Evolutionary conservation across 2,329 filamentous ascomycete genomes (phyloP).

Genomic region (Aspergillus fijiensis): DNA sequence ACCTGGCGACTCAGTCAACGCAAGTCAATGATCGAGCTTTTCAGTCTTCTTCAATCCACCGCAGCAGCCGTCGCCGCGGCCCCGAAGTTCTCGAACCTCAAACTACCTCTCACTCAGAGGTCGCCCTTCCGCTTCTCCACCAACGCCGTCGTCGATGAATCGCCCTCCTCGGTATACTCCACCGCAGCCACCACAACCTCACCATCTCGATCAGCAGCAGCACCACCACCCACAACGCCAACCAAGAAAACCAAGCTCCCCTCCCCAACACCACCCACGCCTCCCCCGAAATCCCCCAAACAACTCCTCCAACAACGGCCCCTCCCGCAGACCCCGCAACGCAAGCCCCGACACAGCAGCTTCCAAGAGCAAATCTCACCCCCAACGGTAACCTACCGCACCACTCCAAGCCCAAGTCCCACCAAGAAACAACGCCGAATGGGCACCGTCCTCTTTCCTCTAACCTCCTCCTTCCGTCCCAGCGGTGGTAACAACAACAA

Average conservation of each 20-base stretch:
- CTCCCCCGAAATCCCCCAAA: background rate
- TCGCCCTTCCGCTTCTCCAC: background rate
- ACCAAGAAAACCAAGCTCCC: background rate
- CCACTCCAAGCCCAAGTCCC: background rate
- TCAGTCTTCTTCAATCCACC: slow-evolving; percentile 17
- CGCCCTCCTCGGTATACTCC: background rate
- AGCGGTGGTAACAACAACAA: background rate
- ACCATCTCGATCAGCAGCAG: background rate
- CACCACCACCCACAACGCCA: background rate
- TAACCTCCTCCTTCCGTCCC: background rate
- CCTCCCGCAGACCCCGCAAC: background rate
- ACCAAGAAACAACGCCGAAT: slow-evolving; percentile 17
- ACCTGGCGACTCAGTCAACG: slow-evolving; percentile 17
- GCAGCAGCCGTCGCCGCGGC: slow-evolving; percentile 5
- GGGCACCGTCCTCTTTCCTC: slow-evolving; percentile 14
- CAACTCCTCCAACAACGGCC: background rate
- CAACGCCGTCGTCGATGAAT: background rate
- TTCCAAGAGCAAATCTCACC: background rate
- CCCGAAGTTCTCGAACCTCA: slow-evolving; percentile 5
- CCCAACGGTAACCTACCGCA: background rate
- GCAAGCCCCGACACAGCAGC: background rate
- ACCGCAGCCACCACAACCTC: background rate
- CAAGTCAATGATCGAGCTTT: slow-evolving; percentile 24
- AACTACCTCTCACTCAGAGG: slow-evolving; percentile 1
- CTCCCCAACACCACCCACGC: background rate